Evolutionary conservation across 164 flowering plant genomes (phyloP).

Genomic region (Vitis rotundifolia): DNA sequence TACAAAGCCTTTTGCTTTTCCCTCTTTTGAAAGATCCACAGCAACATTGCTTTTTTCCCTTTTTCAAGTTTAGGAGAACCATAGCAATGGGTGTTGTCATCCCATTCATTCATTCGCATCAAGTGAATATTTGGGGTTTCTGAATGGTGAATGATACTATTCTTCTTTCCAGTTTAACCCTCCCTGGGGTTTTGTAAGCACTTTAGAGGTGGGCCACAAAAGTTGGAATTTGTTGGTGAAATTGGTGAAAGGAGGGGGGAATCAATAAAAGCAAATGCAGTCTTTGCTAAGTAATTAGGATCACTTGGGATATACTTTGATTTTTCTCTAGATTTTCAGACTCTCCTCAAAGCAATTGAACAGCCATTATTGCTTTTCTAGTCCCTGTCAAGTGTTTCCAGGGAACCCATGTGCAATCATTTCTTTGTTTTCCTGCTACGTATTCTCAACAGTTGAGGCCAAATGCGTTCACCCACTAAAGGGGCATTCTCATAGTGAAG

Average conservation of each 20-base stretch:
- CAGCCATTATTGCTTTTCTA: no score
- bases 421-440: no score
- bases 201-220: slow-evolving; percentile 7
- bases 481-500: no score
- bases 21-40: slow-evolving; percentile 8
- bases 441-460: no score
- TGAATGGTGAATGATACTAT: background rate
- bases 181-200: background rate
- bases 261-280: slow-evolving; percentile 9
- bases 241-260: slow-evolving; percentile 10
- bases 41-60: slow-evolving; percentile 5
- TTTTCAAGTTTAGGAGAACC: no score
- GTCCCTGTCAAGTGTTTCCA: no score
- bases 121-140: no score
- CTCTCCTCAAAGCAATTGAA: no score
- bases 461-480: no score
- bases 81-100: no score
- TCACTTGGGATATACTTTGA: slow-evolving; percentile 22
- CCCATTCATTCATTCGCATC: no score
- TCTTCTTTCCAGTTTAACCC: background rate
- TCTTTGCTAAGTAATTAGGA: slow-evolving; percentile 11
- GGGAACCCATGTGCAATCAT: no score
- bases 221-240: slow-evolving; percentile 12
- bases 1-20: slow-evolving; percentile 10
- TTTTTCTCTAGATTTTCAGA: background rate